Percentiles rank a stretch among this genome's conserved stretches.
These are phyloP conservation scores for Fusarium agapanthi DNA, from an alignment of 2,329 filamentous ascomycete genomes.

Conservation along the genomic window DNA sequence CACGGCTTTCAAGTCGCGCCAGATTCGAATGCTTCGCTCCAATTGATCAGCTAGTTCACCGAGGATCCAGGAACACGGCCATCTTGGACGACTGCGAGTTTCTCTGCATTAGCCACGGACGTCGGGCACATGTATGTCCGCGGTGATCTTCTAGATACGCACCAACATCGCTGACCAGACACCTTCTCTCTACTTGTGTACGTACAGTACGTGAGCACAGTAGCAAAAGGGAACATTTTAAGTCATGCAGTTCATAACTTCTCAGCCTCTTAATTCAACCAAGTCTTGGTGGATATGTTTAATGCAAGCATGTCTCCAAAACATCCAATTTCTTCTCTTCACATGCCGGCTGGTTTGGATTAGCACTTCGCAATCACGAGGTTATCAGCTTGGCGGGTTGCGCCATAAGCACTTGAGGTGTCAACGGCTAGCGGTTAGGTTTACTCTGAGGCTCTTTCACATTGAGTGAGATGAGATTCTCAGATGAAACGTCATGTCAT, in stretches of 20 bases:
- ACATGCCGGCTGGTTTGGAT: neutral
- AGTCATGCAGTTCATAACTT: conserved; percentile 9
- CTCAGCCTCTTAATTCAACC: conserved; percentile 2
- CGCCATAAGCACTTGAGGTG: conserved; percentile 22
- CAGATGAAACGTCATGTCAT: conserved; percentile 35
- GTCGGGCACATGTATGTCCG: conserved; percentile 34
- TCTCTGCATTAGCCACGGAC: conserved; percentile 16
- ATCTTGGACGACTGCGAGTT: conserved; percentile 10
- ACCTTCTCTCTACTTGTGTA: neutral
- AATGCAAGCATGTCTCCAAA: neutral
- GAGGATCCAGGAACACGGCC: conserved; percentile 42
- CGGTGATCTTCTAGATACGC: conserved; percentile 29
- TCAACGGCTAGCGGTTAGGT: conserved; percentile 3
- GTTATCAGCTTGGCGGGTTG: conserved; percentile 6
- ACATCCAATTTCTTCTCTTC: neutral
- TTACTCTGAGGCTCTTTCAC: conserved; percentile 16
- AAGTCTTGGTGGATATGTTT: neutral
- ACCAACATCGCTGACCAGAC: conserved; percentile 3
- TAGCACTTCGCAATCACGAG: neutral
- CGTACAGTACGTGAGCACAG: conserved; percentile 15
- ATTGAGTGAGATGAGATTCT: conserved; percentile 3
- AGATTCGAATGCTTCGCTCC: conserved; percentile 27
- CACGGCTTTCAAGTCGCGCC: conserved; percentile 10
- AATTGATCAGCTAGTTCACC: conserved; percentile 42
- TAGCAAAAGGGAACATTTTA: neutral